These are phyloP conservation scores for Lachnellula cervina DNA, from an alignment of 2,329 filamentous ascomycete species.

Conservation along the genomic window DNA sequence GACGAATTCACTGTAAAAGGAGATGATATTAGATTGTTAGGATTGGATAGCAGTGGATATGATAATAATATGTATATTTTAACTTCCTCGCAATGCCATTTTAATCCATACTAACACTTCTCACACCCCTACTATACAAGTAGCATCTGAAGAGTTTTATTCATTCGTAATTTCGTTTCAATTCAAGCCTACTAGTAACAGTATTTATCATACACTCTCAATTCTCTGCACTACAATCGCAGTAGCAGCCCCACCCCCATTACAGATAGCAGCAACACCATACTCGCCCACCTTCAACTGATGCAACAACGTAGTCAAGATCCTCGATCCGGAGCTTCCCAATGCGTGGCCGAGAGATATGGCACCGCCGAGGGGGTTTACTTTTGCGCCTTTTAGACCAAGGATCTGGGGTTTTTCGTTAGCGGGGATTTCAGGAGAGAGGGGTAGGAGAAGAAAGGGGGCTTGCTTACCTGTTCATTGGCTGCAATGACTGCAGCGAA, in stretches of 20 bases:
- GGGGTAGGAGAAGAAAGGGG: background rate
- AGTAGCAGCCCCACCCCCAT: slow-evolving; percentile 88
- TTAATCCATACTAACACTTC: too few relatives aligned
- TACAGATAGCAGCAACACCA: slow-evolving; percentile 93
- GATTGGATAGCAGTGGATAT: too few relatives aligned
- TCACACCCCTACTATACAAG: too few relatives aligned
- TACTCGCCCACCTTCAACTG: slow-evolving; percentile 89
- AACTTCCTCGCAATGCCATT: too few relatives aligned
- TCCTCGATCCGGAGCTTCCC: slow-evolving; percentile 88
- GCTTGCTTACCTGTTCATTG: slow-evolving; percentile 67
- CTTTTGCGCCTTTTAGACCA: slow-evolving; percentile 69
- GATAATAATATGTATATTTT: too few relatives aligned
- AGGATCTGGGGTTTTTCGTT: slow-evolving; percentile 36
- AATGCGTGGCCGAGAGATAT: slow-evolving; percentile 90
- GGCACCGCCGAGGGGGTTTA: slow-evolving; percentile 86
- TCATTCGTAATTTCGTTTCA: background rate
- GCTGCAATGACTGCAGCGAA: slow-evolving; percentile 95
- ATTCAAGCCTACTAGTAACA: background rate
- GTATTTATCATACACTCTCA: slow-evolving; percentile 36
- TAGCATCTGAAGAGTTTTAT: too few relatives aligned
- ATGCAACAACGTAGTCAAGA: slow-evolving; percentile 84
- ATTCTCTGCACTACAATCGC: slow-evolving; percentile 87
- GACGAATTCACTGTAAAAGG: too few relatives aligned
- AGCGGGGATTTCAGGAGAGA: background rate
- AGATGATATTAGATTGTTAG: too few relatives aligned